These are phyloP conservation scores for Ustilago bromivora DNA, from an alignment of 1,284 basidiomycete genomes.

Conservation along the genomic window DNA sequence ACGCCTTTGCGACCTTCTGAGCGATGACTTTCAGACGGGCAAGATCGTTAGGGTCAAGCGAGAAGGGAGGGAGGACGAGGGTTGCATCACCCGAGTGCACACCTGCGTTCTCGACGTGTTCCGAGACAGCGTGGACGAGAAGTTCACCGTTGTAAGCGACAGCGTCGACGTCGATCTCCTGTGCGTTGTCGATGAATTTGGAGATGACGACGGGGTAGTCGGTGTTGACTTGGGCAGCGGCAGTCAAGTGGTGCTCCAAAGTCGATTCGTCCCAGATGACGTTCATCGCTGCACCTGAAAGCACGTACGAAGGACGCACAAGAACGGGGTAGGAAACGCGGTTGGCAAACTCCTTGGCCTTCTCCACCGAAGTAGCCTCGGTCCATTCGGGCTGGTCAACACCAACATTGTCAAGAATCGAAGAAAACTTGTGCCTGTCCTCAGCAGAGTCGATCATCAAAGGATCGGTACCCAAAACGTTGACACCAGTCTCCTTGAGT, in stretches of 20 bases:
- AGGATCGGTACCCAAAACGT: conserved; percentile 95
- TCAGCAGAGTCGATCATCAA: conserved; percentile 95
- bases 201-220: conserved; percentile 97
- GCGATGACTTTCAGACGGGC: conserved; percentile 88
- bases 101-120: conserved; percentile 99
- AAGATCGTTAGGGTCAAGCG: conserved; percentile 82
- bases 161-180: conserved; percentile 98
- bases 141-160: conserved; percentile 94
- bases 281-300: conserved; percentile 99
- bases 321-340: conserved; percentile 75
- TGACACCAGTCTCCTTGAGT: conserved; percentile 88
- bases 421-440: conserved; percentile 99
- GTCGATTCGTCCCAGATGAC: conserved; percentile 92
- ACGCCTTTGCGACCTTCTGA: conserved; percentile 91
- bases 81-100: conserved; percentile 99
- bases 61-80: conserved; percentile 95
- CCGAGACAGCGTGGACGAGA: conserved; percentile 94
- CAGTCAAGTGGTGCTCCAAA: conserved; percentile 91
- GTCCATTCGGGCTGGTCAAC: conserved; percentile 98
- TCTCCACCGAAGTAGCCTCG: conserved; percentile 87
- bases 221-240: conserved; percentile 93
- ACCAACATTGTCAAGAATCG: conserved; percentile 90
- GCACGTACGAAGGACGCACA: conserved; percentile 80
- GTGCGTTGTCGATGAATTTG: conserved; percentile 97
- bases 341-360: conserved; percentile 90